Base-by-base conservation (phyloP, 495 filamentous ascomycete genomes). In the Lasiosphaeria ovina region DNA sequence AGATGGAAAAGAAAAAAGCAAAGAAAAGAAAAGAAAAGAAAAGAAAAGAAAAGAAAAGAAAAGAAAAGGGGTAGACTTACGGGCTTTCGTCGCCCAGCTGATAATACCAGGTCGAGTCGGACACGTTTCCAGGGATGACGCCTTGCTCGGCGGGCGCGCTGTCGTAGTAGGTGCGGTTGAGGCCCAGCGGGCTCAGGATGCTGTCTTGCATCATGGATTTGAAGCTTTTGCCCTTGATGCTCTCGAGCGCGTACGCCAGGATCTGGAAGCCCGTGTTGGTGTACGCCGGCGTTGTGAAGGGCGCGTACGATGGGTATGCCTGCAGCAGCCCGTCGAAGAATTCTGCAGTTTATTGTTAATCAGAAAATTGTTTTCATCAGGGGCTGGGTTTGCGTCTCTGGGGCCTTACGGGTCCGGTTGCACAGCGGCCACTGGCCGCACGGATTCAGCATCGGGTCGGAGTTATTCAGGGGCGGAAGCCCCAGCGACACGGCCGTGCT, bases 201-300 rank as follows among this genome's bases (percentile, higher is more conserved):
- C 63, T 67, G 2, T 77, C 64, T 47, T 80, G 54, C 24, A 86
- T 71, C 62, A 83, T 72, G 0, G 73, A 49, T 7, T 75, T 57
- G 56, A 82, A 81, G 0, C 62, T 58, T 52, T 73, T 79, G 6
- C 77, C 76, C 2, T 78, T 81, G 45, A 86, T 81, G 51, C 74
- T 74, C 56, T 85, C 80, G 40, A 87, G 72, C 1, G 79, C 81
- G 51, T 82, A 79, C 0, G 77, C 79, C 11, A 87, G 72, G 50
- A 86, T 72, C 49, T 78, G 75, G 60, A 76, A 85, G 0, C 74
- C 82, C 3, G 75, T 77, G 67, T 87, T 85, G 10, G 83, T 83
- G 67, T 87, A 87, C 12, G 77, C 75, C 0, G 84, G 78, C 5
- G 77, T 81, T 7, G 76, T 62, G 42, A 71, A 76, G 4, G 83